Evolutionary conservation across 441 rosid genomes (phyloP).

Genomic region (Populus hybrid): DNA sequence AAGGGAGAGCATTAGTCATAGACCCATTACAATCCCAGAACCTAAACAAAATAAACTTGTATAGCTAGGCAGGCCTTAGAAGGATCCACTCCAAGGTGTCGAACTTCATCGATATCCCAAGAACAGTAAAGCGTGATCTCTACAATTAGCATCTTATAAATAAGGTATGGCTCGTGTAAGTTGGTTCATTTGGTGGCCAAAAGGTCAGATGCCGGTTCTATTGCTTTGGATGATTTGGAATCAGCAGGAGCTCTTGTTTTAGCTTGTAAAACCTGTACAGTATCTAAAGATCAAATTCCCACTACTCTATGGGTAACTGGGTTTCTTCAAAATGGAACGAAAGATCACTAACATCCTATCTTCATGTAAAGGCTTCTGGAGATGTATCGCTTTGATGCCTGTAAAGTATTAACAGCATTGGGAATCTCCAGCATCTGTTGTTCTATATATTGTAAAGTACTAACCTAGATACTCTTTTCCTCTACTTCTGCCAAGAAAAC

Average conservation of each 20-base stretch:
- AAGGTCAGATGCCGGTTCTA: background rate
- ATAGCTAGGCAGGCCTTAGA: no score
- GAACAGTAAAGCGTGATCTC: background rate
- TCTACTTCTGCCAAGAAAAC: no score
- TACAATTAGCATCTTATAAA: background rate
- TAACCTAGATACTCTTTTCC: no score
- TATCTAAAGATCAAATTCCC: background rate
- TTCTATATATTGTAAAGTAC: conserved; percentile 26
- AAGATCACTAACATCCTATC: conserved; percentile 19
- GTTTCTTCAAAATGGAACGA: background rate
- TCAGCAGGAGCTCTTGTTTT: background rate
- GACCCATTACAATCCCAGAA: background rate
- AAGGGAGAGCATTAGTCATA: background rate
- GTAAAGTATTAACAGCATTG: conserved; percentile 18
- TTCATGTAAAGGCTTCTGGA: conserved; percentile 3
- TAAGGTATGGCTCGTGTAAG: background rate
- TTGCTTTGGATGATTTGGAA: background rate
- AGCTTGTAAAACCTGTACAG: background rate
- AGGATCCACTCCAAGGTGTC: background rate
- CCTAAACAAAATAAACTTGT: background rate
- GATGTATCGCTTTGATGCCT: conserved; percentile 28
- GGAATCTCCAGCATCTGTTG: conserved; percentile 60
- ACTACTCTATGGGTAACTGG: background rate
- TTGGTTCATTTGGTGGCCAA: background rate
- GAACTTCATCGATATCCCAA: background rate